Evolutionary conservation across 1,139 yeast genomes (phyloP).

Genomic region (Zygotorulaspora mrakii): DNA sequence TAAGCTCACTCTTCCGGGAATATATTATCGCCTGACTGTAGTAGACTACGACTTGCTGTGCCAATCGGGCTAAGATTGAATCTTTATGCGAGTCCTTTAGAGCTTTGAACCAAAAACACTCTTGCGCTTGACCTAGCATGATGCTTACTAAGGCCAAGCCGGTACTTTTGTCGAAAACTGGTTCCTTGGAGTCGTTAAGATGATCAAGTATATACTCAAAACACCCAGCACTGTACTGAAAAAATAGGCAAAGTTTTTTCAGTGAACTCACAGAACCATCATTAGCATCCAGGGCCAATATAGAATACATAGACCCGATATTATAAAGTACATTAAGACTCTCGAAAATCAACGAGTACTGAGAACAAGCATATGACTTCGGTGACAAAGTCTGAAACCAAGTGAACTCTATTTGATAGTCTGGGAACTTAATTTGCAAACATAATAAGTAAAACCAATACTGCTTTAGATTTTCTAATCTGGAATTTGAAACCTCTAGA

Average conservation of each 20-base stretch:
- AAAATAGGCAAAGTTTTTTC: slow-evolving; percentile 58
- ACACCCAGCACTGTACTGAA: slow-evolving; percentile 71
- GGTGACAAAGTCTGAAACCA: slow-evolving; percentile 72
- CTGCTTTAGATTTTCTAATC: slow-evolving; percentile 32
- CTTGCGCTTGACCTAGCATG: slow-evolving; percentile 84
- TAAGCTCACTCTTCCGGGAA: slow-evolving; percentile 49
- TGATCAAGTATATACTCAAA: slow-evolving; percentile 43
- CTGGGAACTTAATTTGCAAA: slow-evolving; percentile 43
- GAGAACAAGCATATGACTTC: slow-evolving; percentile 47
- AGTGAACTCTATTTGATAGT: slow-evolving; percentile 49
- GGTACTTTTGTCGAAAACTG: slow-evolving; percentile 41
- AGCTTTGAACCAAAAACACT: slow-evolving; percentile 78
- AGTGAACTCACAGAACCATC: slow-evolving; percentile 47
- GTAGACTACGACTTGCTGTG: slow-evolving; percentile 57
- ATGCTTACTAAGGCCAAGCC: slow-evolving; percentile 44
- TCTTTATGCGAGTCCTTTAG: slow-evolving; percentile 53
- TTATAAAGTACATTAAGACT: slow-evolving; percentile 62
- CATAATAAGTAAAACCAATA: slow-evolving; percentile 39
- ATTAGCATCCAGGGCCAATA: slow-evolving; percentile 45
- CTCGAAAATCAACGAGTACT: slow-evolving; percentile 53
- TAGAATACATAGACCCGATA: slow-evolving; percentile 61
- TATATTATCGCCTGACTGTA: slow-evolving; percentile 48
- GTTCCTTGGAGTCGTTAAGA: slow-evolving; percentile 26
- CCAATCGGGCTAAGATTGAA: slow-evolving; percentile 57
- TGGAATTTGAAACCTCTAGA: slow-evolving; percentile 32